phyloP scores from a whole-genome alignment of 257 asterid species.

The Salvia splendens region DNA sequence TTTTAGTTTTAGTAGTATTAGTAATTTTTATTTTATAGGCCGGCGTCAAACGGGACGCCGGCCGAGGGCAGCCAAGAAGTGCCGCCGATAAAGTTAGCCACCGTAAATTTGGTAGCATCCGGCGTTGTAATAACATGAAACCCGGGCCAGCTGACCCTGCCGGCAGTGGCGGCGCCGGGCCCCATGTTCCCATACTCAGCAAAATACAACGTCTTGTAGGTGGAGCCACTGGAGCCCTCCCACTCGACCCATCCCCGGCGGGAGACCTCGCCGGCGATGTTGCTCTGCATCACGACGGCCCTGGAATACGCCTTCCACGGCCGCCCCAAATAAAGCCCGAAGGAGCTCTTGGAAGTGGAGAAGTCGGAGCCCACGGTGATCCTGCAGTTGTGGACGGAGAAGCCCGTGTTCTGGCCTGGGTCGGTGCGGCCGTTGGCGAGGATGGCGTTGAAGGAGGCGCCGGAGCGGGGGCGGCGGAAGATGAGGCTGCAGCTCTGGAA shows the following conservation, averaged over 20 bases:
- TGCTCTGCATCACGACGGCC: slow-evolving; percentile 61
- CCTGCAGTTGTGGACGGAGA: slow-evolving; percentile 51
- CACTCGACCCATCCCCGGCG: slow-evolving; percentile 66
- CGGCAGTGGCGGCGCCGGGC: slow-evolving; percentile 45
- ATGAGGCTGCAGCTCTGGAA: slow-evolving; percentile 43
- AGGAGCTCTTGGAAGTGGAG: slow-evolving; percentile 27
- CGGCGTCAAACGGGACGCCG: slow-evolving; percentile 55
- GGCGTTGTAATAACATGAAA: slow-evolving; percentile 41
- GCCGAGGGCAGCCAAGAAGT: slow-evolving; percentile 66
- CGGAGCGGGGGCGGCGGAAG: slow-evolving; percentile 46
- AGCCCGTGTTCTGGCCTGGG: slow-evolving; percentile 67
- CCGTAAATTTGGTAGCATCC: slow-evolving; percentile 57
- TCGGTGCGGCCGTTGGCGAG: slow-evolving; percentile 61
- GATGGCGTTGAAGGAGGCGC: slow-evolving; percentile 48
- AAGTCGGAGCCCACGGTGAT: slow-evolving; percentile 46
- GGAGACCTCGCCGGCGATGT: slow-evolving; percentile 42
- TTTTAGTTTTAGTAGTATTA: too few species aligned
- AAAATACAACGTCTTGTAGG: slow-evolving; percentile 43
- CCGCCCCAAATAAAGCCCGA: slow-evolving; percentile 48
- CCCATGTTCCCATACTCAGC: slow-evolving; percentile 59
- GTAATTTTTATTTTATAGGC: slow-evolving; percentile 27
- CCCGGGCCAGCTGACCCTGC: slow-evolving; percentile 61
- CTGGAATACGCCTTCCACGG: slow-evolving; percentile 65
- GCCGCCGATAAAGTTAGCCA: slow-evolving; percentile 53
- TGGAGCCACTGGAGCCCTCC: slow-evolving; percentile 49